phyloP scores from a whole-genome alignment of 1,284 basidiomycete genomes.

The Boletus sp. region DNA sequence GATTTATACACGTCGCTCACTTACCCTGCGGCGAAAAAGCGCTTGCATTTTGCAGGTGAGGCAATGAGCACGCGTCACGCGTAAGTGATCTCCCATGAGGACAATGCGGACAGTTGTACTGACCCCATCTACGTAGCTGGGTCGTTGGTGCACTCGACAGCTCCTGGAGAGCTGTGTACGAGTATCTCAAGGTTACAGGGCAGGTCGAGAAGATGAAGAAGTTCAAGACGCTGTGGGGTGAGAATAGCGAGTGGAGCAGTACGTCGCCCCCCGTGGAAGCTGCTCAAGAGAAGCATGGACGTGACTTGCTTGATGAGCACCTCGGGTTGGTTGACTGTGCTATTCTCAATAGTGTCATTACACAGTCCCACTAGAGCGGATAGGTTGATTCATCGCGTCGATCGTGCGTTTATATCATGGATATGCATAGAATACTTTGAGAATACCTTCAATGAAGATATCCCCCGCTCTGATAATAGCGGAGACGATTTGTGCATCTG shows the following conservation, averaged over 20 bases:
- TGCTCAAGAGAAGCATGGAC: not conserved
- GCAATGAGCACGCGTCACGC: constrained; percentile 15
- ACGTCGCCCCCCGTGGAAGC: not conserved
- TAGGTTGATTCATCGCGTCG: not conserved
- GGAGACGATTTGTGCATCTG: not conserved
- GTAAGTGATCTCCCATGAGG: constrained; percentile 2
- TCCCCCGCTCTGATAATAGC: not conserved
- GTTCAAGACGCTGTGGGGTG: constrained; percentile 21
- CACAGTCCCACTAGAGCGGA: not conserved
- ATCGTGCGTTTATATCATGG: not conserved
- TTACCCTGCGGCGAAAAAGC: constrained; percentile 8
- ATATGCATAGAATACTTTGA: not conserved
- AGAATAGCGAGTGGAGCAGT: constrained; percentile 20
- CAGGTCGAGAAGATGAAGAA: constrained; percentile 11
- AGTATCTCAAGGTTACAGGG: constrained; percentile 19
- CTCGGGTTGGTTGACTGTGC: constrained; percentile 4
- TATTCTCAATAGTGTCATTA: not conserved
- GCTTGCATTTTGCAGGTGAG: constrained; percentile 21
- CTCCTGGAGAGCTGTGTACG: constrained; percentile 25
- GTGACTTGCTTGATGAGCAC: constrained; percentile 10
- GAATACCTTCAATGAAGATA: too few relatives aligned
- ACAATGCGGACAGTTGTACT: not conserved
- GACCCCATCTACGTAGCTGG: constrained; percentile 11
- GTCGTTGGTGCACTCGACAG: constrained; percentile 27
- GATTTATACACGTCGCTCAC: constrained; percentile 12